Base-by-base conservation (phyloP, 2,329 filamentous ascomycete species). In the Xylariaceae sp. region DNA sequence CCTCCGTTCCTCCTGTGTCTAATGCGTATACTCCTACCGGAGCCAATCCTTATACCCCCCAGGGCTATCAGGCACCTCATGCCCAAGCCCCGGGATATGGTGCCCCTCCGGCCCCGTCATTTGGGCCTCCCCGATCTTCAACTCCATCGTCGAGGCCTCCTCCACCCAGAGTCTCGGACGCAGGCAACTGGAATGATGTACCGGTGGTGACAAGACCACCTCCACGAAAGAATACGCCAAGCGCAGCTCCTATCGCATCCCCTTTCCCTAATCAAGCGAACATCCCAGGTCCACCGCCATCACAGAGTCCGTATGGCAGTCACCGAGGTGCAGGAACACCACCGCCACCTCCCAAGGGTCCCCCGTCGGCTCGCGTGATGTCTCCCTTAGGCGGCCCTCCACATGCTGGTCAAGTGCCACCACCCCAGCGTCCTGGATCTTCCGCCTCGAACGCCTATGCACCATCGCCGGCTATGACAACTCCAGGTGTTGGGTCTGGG, bases 171-270 rank as follows among this genome's bases (percentile, higher is more conserved):
- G 79, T 85, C 55, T 88, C 87, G 69, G 88, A 89, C 62, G 87
- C 88, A 62, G 85, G 88, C 24, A 89, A 90, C 66, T 99, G 95
- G 95, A 99, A 99, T 67, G 95, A 99, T 74, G 89, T 96, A 48
- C 95, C 95, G 1, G 84, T 96, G 68, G 90, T 98, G 41, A 82
- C 85, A 78, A 78, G 83, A 52, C 82, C 89, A n/a, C 83, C 85
- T 12, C 83, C 88, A 19, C 87, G 93, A 64, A 86, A 88, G 70
- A 82, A 82, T 41, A 97, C 94, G 1, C 92, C 93, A 2, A 86
- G 82, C 53, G 79, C 86, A 17, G 84, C 86, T 48, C 79, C 89
- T 3, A 86, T 92, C 47, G 85, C 82, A n/a, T 86, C 90, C 16
- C 91, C 92, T 7, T 96, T 95, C 78, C 82, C 86, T 2, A 85